phyloP scores from a whole-genome alignment of 2,329 filamentous ascomycete genomes.

The Dactylellina drechsleri region DNA sequence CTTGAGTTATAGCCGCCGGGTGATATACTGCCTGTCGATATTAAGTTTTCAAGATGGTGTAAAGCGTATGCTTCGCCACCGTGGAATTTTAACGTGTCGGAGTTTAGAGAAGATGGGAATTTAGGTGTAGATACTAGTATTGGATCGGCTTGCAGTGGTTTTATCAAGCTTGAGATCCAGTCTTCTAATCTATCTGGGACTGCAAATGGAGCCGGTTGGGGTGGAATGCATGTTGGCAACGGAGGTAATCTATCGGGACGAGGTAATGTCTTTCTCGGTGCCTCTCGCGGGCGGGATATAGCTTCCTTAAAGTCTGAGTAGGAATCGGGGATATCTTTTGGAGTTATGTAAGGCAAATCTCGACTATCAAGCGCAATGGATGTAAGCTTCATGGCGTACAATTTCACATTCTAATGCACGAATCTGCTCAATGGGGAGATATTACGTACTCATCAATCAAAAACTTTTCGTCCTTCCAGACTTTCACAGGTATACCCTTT shows the following conservation, averaged over 20 bases:
- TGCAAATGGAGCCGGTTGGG: slow-evolving; percentile 71
- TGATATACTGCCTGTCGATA: slow-evolving; percentile 70
- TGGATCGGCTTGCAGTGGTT: slow-evolving; percentile 67
- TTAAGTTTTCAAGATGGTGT: slow-evolving; percentile 70
- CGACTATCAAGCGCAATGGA: slow-evolving; percentile 65
- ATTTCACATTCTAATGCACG: not conserved
- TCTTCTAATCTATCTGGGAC: slow-evolving; percentile 69
- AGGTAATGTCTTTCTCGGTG: slow-evolving; percentile 70
- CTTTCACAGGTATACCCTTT: slow-evolving; percentile 69
- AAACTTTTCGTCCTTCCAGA: slow-evolving; percentile 81
- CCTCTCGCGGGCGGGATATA: slow-evolving; percentile 75
- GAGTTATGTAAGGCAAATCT: slow-evolving; percentile 70
- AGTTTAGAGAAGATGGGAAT: slow-evolving; percentile 67
- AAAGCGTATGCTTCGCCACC: slow-evolving; percentile 74
- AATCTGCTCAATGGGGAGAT: not conserved
- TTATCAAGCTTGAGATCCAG: slow-evolving; percentile 68
- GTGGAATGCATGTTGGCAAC: slow-evolving; percentile 68
- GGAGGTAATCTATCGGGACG: slow-evolving; percentile 69
- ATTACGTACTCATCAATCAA: slow-evolving; percentile 79
- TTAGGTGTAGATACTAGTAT: slow-evolving; percentile 61
- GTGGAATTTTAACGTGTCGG: slow-evolving; percentile 71
- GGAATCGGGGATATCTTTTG: slow-evolving; percentile 74
- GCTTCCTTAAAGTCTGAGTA: slow-evolving; percentile 80
- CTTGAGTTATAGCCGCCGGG: slow-evolving; percentile 75
- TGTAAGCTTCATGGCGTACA: not conserved